Evolutionary conservation across 345 rosid species (phyloP).

Genomic region (Rhizophora mangle): DNA sequence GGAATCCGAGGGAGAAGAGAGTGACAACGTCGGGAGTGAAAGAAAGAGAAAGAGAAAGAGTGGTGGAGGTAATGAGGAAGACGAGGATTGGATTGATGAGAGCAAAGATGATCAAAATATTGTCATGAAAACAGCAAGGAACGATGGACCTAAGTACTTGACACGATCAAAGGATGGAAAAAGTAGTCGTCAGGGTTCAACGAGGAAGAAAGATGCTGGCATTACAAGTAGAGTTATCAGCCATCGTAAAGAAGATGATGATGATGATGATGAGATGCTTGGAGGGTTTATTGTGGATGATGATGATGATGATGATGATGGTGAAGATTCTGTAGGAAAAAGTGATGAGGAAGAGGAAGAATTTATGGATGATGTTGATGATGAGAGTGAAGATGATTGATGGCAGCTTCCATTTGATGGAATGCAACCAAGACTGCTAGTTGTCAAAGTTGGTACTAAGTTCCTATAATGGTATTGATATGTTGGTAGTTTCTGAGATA

Average conservation of each 20-base stretch:
- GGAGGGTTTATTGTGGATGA: constrained; percentile 74
- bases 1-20: constrained; percentile 35
- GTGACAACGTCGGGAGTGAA: constrained; percentile 32
- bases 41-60: constrained; percentile 40
- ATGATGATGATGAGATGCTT: constrained; percentile 57
- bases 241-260: neutral
- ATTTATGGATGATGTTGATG: constrained; percentile 4
- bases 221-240: constrained; percentile 9
- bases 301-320: constrained; percentile 36
- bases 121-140: constrained; percentile 28
- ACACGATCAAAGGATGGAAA: constrained; percentile 53
- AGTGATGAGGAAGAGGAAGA: constrained; percentile 28
- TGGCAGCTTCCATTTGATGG: neutral
- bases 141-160: constrained; percentile 29
- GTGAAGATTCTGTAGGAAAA: constrained; percentile 21
- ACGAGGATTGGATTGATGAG: constrained; percentile 60
- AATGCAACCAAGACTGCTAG: no score
- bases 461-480: neutral
- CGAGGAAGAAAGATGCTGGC: constrained; percentile 9
- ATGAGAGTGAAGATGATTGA: constrained; percentile 36
- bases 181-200: constrained; percentile 17
- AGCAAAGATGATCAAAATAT: constrained; percentile 53
- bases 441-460: neutral
- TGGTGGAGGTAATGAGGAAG: constrained; percentile 35
- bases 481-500: neutral